Conservation (phyloP, 2,329 filamentous ascomycete genomes). For the Cryphonectria carpinicola region DNA sequence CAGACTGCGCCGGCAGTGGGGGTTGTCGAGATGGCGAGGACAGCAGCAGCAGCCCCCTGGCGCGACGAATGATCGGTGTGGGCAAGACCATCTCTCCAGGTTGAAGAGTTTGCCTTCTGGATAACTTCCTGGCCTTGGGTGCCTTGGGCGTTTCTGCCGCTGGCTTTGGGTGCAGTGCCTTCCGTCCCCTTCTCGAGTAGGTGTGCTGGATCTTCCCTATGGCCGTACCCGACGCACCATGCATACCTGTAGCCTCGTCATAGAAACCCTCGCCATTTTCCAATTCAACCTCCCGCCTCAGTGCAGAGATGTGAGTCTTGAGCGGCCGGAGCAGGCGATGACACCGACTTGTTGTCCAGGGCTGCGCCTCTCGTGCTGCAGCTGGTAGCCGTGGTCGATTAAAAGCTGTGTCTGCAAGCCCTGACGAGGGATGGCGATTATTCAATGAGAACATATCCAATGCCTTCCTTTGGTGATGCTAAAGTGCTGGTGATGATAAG, state of each 20-base stretch:
- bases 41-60: constrained; percentile 35
- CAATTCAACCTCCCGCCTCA: constrained; percentile 42
- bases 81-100: constrained; percentile 36
- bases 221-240: neutral
- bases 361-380: constrained; percentile 32
- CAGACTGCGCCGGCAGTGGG: constrained; percentile 1
- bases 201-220: constrained; percentile 22
- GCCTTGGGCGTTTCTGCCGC: neutral
- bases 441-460: constrained; percentile 20
- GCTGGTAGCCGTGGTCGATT: neutral
- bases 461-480: neutral
- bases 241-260: constrained; percentile 6
- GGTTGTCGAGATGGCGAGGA: constrained; percentile 35
- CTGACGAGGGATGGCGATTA: neutral
- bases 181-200: constrained; percentile 29
- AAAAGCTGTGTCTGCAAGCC: neutral
- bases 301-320: constrained; percentile 45
- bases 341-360: constrained; percentile 54
- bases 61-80: constrained; percentile 39
- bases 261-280: constrained; percentile 13
- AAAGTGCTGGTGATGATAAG: neutral
- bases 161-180: neutral
- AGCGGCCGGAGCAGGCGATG: constrained; percentile 52
- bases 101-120: constrained; percentile 9
- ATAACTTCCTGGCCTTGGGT: constrained; percentile 2